phyloP scores from a whole-genome alignment of 179 eudicot species.

The Nepenthes alata region DNA sequence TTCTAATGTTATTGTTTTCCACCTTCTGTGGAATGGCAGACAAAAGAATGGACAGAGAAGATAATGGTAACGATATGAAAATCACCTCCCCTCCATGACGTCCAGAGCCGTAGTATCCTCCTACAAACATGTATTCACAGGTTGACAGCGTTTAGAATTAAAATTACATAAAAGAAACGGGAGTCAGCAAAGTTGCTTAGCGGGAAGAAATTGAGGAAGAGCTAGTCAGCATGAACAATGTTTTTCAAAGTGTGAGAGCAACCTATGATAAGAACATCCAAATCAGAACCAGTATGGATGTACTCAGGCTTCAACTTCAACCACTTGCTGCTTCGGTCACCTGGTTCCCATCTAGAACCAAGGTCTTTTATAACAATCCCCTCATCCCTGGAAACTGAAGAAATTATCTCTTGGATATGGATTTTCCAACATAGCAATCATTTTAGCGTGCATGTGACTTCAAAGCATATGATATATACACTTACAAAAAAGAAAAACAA shows the following conservation, averaged over 20 bases:
- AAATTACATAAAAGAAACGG: background rate
- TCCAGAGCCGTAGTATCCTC: conserved; percentile 97
- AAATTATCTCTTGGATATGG: background rate
- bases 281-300: conserved; percentile 69
- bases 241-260: background rate
- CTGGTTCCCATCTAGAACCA: conserved; percentile 92
- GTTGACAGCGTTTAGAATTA: background rate
- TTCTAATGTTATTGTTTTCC: background rate
- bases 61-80: conserved; percentile 6
- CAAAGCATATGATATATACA: too few species aligned
- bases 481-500: too few species aligned
- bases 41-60: background rate
- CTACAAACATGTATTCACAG: conserved; percentile 17
- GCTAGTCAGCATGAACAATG: background rate
- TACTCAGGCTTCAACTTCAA: conserved; percentile 90
- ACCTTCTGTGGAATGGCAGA: background rate
- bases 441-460: too few species aligned
- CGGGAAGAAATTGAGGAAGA: background rate
- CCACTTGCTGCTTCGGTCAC: conserved; percentile 91
- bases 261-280: conserved; percentile 87
- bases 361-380: conserved; percentile 83
- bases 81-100: conserved; percentile 88
- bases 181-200: background rate
- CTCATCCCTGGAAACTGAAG: conserved; percentile 47
- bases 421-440: conserved; percentile 1